Percentiles rank a stretch among this genome's conserved stretches.
Evolutionary conservation across 2,329 filamentous ascomycete genomes (phyloP).

Genomic region (Fusarium hostae): DNA sequence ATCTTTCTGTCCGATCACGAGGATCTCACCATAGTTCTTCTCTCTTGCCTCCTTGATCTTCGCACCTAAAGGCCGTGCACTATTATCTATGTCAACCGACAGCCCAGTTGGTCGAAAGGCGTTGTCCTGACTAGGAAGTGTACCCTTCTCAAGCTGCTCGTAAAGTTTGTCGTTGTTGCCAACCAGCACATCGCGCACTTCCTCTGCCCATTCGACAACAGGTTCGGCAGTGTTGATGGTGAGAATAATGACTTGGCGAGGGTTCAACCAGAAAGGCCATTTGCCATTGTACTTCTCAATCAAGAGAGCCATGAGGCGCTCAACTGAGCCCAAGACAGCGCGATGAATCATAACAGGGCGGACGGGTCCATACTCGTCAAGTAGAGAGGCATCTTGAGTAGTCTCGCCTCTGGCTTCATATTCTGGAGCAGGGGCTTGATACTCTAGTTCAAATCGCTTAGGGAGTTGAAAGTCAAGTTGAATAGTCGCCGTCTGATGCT

Average conservation of each 20-base stretch:
- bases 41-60: conserved; percentile 79
- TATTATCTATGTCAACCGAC: conserved; percentile 76
- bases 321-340: conserved; percentile 84
- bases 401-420: conserved; percentile 65
- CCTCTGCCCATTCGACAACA: conserved; percentile 62
- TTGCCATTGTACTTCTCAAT: conserved; percentile 84
- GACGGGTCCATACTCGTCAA: conserved; percentile 67
- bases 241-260: conserved; percentile 78
- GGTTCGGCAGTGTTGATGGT: conserved; percentile 73
- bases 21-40: conserved; percentile 78
- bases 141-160: conserved; percentile 49
- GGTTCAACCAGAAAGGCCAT: conserved; percentile 91
- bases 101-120: conserved; percentile 69
- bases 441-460: conserved; percentile 81
- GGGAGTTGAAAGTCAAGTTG: conserved; percentile 92
- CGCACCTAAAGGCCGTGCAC: conserved; percentile 68
- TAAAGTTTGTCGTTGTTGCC: conserved; percentile 54
- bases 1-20: conserved; percentile 77
- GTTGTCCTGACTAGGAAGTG: conserved; percentile 51
- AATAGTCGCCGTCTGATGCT: conserved; percentile 89
- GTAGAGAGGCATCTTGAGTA: conserved; percentile 59
- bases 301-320: conserved; percentile 84
- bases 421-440: conserved; percentile 75
- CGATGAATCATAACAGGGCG: conserved; percentile 84
- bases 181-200: conserved; percentile 61